phyloP scores from a whole-genome alignment of 2,329 filamentous ascomycete genomes.

The Paecilomyces sp. region DNA sequence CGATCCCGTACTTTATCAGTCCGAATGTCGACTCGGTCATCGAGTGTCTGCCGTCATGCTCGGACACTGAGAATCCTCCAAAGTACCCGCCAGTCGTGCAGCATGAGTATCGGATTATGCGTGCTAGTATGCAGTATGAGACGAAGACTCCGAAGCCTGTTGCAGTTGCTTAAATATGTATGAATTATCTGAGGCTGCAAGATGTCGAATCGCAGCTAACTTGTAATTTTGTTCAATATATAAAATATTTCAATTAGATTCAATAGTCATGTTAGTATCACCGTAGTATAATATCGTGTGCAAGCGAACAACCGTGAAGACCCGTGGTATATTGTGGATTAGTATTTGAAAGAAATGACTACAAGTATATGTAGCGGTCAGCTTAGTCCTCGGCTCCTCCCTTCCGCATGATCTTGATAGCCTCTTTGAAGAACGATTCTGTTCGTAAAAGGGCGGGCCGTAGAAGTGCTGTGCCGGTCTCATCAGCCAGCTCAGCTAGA shows the following conservation, averaged over 20 bases:
- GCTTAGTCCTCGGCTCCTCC: not conserved
- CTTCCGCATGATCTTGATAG: conserved; percentile 11
- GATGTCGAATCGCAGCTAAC: not conserved
- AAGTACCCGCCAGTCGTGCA: not conserved
- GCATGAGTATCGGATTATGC: not conserved
- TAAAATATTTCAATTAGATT: too few species aligned
- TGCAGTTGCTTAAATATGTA: not conserved
- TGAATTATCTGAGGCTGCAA: not conserved
- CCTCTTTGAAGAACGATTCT: conserved; percentile 16
- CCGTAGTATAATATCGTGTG: not conserved
- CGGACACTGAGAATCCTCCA: not conserved
- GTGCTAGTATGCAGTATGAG: not conserved
- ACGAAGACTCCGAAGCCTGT: not conserved
- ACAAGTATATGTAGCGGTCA: not conserved
- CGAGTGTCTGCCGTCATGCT: conserved; percentile 1
- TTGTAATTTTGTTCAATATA: not conserved
- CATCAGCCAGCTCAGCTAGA: conserved; percentile 11
- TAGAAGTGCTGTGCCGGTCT: conserved; percentile 12
- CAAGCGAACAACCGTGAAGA: not conserved
- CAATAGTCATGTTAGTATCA: not conserved
- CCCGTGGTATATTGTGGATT: not conserved
- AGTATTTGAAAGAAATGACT: not conserved
- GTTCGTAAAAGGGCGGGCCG: conserved; percentile 16
- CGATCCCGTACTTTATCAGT: conserved; percentile 25
- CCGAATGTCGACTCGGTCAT: conserved; percentile 11